Conservation (phyloP, 73 alveolate species). For the Breviolum minutum region DNA sequence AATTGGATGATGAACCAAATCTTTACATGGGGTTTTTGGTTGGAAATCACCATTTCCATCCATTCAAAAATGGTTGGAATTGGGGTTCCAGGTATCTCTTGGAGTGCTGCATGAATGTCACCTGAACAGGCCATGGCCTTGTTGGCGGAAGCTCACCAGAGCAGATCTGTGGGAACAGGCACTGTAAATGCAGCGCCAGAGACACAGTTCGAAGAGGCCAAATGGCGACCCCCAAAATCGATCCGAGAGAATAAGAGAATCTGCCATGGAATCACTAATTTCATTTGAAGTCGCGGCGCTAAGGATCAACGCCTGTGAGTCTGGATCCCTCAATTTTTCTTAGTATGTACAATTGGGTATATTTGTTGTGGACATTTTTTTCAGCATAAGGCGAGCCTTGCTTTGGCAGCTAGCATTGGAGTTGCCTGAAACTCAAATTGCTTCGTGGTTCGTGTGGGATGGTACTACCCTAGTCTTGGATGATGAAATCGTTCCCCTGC, state of each 20-base stretch:
- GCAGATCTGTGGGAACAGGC: background rate
- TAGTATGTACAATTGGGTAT: background rate
- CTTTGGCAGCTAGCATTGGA: constrained; percentile 1
- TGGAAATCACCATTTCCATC: no score
- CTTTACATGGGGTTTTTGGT: no score
- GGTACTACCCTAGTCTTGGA: no score
- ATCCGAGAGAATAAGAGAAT: no score
- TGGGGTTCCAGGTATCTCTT: no score
- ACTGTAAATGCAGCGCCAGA: constrained; percentile 39
- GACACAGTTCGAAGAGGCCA: background rate
- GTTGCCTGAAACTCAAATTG: background rate
- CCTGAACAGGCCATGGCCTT: constrained; percentile 29
- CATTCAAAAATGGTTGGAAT: no score
- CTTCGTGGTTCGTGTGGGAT: no score
- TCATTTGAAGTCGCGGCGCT: background rate
- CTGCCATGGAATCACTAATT: no score
- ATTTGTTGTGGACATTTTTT: background rate
- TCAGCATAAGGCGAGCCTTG: background rate
- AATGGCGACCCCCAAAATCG: background rate
- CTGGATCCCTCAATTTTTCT: background rate
- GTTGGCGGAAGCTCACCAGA: background rate
- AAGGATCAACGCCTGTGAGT: constrained; percentile 30
- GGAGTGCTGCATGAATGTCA: background rate
- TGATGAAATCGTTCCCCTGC: no score
- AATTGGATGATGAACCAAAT: no score